Percentiles rank a stretch among this genome's conserved stretches.
Evolutionary conservation across 257 asterid genomes (phyloP).

Genomic region (Phtheirospermum japonicum): DNA sequence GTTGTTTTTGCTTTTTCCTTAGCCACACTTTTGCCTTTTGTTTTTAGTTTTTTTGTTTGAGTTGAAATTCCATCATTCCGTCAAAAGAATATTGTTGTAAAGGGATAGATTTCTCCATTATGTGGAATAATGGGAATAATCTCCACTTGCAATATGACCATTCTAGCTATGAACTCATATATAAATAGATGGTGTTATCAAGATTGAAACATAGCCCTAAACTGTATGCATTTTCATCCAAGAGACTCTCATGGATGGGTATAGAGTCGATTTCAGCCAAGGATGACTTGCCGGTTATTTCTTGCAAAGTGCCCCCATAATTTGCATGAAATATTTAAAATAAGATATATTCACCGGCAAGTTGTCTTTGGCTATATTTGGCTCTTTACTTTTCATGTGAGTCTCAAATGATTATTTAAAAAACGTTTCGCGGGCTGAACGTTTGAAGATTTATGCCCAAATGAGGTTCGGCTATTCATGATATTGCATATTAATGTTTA

Average conservation of each 20-base stretch:
- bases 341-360: slow-evolving; percentile 37
- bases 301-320: neutral
- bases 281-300: slow-evolving; percentile 41
- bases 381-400: slow-evolving; percentile 38
- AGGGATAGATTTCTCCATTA: slow-evolving; percentile 9
- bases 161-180: neutral
- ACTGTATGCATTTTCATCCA: slow-evolving; percentile 2
- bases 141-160: slow-evolving; percentile 27
- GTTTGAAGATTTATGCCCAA: neutral
- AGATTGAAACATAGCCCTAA: neutral
- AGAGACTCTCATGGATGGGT: slow-evolving; percentile 29
- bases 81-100: slow-evolving; percentile 19
- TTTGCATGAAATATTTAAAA: neutral
- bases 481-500: neutral
- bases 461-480: slow-evolving; percentile 11
- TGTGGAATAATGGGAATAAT: slow-evolving; percentile 2
- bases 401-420: slow-evolving; percentile 27
- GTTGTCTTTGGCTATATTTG: slow-evolving; percentile 45
- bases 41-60: neutral
- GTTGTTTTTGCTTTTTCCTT: slow-evolving; percentile 7
- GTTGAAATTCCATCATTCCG: slow-evolving; percentile 16
- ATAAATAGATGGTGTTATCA: neutral
- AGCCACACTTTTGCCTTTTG: neutral
- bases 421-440: neutral
- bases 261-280: slow-evolving; percentile 41